Evolutionary conservation across 345 rosid species (phyloP), one percentile per base, ranked within the genome.

Genomic region (Pistacia vera): DNA sequence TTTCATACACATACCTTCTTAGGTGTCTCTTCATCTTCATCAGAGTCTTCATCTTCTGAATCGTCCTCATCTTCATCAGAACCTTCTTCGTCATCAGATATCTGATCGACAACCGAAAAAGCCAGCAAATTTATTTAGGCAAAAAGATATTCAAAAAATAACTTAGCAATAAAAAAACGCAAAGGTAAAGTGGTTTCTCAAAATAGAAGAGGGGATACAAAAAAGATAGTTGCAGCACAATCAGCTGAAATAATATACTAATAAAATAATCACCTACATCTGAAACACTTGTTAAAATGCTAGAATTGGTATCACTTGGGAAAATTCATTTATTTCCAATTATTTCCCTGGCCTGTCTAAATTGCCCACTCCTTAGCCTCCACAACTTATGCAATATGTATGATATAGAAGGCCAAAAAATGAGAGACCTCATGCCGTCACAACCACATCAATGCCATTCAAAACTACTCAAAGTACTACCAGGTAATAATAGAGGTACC

Each of bases 21-120:
- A 30, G 94, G 95, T 14, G 97, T 90, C 80, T 86, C 90, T 71
- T 89, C 89, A 57, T 86, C 90, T 6, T 73, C 87, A 3, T 84
- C 87, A 0, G 86, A 83, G 9, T 79, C 78, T 9, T 51, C 87
- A 44, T 75, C 85, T 20, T 71, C 75, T 16, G 67, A 60, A 41
- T 78, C 87, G 55, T 85, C 84, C 0, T 55, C 88, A 13, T 78
- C 87, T 4, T 80, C 87, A 1, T 85, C 86, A 0, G 86, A 76
- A 52, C 75, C 88, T 22, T 28, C 78, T 14, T 78, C 75, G 13
- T 78, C 87, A 17, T 61, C 77, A 62, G 76, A 48, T 8, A 73
- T 62, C 76, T 73, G 55, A 2, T 49, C 20, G 3, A 73, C 55
- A 33, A 18, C 5, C 3, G 59, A 73, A 17, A 9, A 35, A n/a